Evolutionary conservation across 2,329 filamentous ascomycete genomes (phyloP).

Genomic region (Sporothrix humicola): DNA sequence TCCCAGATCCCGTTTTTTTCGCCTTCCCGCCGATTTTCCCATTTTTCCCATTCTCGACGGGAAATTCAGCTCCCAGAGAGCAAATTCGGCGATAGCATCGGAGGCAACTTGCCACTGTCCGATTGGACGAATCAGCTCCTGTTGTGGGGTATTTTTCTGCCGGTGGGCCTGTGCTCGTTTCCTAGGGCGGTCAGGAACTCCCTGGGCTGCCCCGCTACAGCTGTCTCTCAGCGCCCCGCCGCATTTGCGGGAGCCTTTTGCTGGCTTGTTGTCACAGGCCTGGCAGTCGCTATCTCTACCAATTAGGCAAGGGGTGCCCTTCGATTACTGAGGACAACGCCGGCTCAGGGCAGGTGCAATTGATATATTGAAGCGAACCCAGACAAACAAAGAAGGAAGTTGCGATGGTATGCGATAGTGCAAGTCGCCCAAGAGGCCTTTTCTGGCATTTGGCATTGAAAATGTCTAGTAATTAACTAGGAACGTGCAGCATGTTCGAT

Average conservation of each 20-base stretch:
- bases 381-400: not conserved
- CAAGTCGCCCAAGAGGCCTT: not conserved
- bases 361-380: not conserved
- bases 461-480: not conserved
- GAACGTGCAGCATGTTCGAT: not conserved
- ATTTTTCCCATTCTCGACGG: conserved; percentile 14
- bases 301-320: conserved; percentile 3
- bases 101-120: conserved; percentile 30
- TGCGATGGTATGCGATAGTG: not conserved
- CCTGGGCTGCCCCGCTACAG: conserved; percentile 10
- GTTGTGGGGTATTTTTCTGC: conserved; percentile 12
- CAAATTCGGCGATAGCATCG: conserved; percentile 37
- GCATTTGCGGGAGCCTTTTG: not conserved
- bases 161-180: not conserved
- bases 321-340: conserved; percentile 22
- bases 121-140: conserved; percentile 32
- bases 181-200: conserved; percentile 6
- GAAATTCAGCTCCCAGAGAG: conserved; percentile 21
- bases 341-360: conserved; percentile 11
- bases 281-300: not conserved
- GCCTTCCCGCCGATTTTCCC: conserved; percentile 8
- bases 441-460: not conserved
- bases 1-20: conserved; percentile 9
- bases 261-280: not conserved
- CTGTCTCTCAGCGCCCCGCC: not conserved